Conservation (phyloP, 768 basidiomycete genomes). For the Naematelia encephala region DNA sequence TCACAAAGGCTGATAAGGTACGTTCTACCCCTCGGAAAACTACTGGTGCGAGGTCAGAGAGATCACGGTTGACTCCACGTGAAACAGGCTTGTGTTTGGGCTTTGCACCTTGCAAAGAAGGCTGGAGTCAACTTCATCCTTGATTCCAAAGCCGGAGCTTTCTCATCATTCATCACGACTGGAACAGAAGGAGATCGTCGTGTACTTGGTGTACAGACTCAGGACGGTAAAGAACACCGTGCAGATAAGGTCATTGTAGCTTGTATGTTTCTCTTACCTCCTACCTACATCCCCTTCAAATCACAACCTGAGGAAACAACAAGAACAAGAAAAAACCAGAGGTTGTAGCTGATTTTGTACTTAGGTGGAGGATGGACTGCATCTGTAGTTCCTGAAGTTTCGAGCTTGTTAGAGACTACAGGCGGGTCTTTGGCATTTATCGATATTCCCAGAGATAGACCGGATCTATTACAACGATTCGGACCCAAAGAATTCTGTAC, state of each 20-base stretch:
- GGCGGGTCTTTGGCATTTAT: constrained; percentile 26
- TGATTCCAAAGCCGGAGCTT: constrained; percentile 15
- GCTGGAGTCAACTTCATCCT: constrained; percentile 29
- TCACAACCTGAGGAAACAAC: no score
- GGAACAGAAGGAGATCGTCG: constrained; percentile 2
- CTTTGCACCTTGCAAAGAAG: constrained; percentile 20
- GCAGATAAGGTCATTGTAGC: constrained; percentile 28
- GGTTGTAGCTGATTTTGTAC: background rate
- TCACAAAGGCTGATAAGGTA: constrained; percentile 29
- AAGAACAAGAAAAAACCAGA: no score
- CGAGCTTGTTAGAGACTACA: constrained; percentile 24
- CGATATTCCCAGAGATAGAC: constrained; percentile 23
- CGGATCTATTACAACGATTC: constrained; percentile 20
- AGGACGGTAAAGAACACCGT: constrained; percentile 22
- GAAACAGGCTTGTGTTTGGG: constrained; percentile 31
- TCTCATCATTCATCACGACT: constrained; percentile 16
- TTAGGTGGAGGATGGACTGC: constrained; percentile 38
- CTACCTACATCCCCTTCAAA: background rate
- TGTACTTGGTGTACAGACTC: constrained; percentile 20
- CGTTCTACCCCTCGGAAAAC: background rate
- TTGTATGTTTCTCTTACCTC: constrained; percentile 14
- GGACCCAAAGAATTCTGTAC: constrained; percentile 11
- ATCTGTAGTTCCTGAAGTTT: constrained; percentile 19
- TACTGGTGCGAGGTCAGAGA: no score
- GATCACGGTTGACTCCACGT: no score